These are phyloP conservation scores for Backusella tuberculispora DNA, from an alignment of 192 early-diverging fungal species.

Conservation along the genomic window DNA sequence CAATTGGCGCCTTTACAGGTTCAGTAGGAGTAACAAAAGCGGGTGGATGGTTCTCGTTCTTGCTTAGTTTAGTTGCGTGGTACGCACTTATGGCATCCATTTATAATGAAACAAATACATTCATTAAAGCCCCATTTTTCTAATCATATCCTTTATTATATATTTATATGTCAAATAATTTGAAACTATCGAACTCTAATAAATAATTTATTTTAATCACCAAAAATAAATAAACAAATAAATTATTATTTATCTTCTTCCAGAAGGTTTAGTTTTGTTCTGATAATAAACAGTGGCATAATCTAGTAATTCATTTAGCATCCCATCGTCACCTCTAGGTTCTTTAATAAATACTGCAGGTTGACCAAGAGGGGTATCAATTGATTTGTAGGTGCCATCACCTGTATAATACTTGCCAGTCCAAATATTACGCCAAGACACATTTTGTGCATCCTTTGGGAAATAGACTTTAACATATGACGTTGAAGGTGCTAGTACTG, in stretches of 20 bases:
- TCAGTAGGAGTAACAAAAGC: slow-evolving; percentile 10
- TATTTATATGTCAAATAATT: slow-evolving; percentile 5
- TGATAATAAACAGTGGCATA: slow-evolving; percentile 30
- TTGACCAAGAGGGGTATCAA: slow-evolving; percentile 43
- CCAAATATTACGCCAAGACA: slow-evolving; percentile 45
- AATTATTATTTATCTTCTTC: neutral
- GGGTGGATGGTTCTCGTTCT: slow-evolving; percentile 34
- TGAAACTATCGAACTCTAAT: neutral
- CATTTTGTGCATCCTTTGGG: slow-evolving; percentile 26
- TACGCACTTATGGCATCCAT: slow-evolving; percentile 25
- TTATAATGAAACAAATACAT: slow-evolving; percentile 13
- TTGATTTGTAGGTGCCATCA: slow-evolving; percentile 30
- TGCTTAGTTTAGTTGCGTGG: slow-evolving; percentile 26
- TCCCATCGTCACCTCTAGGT: slow-evolving; percentile 35
- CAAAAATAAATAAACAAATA: neutral
- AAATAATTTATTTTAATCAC: neutral
- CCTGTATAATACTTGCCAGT: slow-evolving; percentile 38
- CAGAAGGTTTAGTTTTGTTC: slow-evolving; percentile 3
- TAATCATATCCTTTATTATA: neutral
- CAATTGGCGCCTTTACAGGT: neutral
- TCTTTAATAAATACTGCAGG: slow-evolving; percentile 47
- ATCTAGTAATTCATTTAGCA: slow-evolving; percentile 29
- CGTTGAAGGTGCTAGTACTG: slow-evolving; percentile 33
- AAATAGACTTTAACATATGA: slow-evolving; percentile 47
- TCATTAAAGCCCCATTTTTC: slow-evolving; percentile 21